Percentiles rank a stretch among this genome's conserved stretches.
phyloP scores from a whole-genome alignment of 2,329 filamentous ascomycete genomes.

The Colletotrichum tamarilloi region DNA sequence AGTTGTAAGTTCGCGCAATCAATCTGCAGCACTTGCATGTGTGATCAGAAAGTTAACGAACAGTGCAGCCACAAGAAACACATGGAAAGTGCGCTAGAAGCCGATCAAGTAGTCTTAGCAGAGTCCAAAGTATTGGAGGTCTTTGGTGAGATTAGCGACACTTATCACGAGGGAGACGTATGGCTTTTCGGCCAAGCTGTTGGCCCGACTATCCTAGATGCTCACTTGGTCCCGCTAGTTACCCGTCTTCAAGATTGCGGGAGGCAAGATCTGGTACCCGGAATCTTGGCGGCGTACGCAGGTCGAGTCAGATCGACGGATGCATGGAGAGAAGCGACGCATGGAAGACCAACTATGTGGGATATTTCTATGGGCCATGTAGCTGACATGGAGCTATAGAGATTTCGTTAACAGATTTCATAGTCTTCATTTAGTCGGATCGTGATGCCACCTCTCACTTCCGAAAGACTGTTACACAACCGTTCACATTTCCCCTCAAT shows the following conservation, averaged over 20 bases:
- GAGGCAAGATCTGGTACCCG: neutral
- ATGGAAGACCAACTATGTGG: neutral
- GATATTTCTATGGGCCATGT: neutral
- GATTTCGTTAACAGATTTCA: neutral
- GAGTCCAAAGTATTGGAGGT: neutral
- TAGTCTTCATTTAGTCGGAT: neutral
- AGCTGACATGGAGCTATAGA: neutral
- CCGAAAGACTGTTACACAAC: neutral
- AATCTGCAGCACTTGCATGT: neutral
- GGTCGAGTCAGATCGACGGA: neutral
- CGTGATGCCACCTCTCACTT: too few relatives aligned
- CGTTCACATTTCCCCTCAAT: neutral
- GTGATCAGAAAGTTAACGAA: neutral
- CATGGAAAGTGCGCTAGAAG: neutral
- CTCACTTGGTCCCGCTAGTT: neutral
- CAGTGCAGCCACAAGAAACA: neutral
- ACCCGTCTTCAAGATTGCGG: neutral
- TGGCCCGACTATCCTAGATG: neutral
- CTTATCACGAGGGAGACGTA: neutral
- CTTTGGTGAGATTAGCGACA: neutral
- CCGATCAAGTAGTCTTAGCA: neutral
- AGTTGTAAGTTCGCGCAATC: neutral
- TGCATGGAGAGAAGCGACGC: neutral
- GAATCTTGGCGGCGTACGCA: neutral
- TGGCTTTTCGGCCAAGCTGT: neutral